Conservation (phyloP, 2,329 filamentous ascomycete species). For the Didymella arachidicola region DNA sequence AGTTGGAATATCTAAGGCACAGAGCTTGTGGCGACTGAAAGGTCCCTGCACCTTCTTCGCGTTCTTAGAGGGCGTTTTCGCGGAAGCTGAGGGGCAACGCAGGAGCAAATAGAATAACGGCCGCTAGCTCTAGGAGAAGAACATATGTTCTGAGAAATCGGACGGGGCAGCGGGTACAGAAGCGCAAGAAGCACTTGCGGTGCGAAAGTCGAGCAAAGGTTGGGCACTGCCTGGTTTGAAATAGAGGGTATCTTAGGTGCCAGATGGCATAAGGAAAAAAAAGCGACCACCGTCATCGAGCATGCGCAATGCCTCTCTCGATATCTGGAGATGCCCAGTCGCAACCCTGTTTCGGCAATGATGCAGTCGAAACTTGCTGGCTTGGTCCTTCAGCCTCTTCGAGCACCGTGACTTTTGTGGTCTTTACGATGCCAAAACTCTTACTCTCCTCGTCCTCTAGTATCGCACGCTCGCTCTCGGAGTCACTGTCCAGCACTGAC, state of each 20-base stretch:
- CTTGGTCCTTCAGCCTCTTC: constrained; percentile 18
- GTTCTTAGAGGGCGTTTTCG: too few species aligned
- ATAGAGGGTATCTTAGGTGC: neutral
- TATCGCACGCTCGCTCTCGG: constrained; percentile 40
- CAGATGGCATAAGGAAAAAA: neutral
- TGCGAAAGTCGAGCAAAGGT: neutral
- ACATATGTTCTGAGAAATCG: neutral
- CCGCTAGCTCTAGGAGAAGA: neutral
- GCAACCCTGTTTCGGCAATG: constrained; percentile 15
- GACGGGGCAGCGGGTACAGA: neutral
- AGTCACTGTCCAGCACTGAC: constrained; percentile 34
- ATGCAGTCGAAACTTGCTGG: constrained; percentile 9
- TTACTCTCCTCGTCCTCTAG: constrained; percentile 34
- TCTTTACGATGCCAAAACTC: constrained; percentile 34
- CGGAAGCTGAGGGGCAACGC: neutral
- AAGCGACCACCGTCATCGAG: constrained; percentile 1
- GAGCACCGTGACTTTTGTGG: constrained; percentile 32
- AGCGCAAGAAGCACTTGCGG: neutral
- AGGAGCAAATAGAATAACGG: neutral
- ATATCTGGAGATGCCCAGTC: constrained; percentile 21
- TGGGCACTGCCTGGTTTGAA: neutral
- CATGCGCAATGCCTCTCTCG: constrained; percentile 9
- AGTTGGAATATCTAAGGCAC: too few species aligned
- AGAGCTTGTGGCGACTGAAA: too few species aligned
- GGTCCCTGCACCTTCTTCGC: too few species aligned